phyloP scores from a whole-genome alignment of 2,329 filamentous ascomycete species.

The Cladosporium velox region DNA sequence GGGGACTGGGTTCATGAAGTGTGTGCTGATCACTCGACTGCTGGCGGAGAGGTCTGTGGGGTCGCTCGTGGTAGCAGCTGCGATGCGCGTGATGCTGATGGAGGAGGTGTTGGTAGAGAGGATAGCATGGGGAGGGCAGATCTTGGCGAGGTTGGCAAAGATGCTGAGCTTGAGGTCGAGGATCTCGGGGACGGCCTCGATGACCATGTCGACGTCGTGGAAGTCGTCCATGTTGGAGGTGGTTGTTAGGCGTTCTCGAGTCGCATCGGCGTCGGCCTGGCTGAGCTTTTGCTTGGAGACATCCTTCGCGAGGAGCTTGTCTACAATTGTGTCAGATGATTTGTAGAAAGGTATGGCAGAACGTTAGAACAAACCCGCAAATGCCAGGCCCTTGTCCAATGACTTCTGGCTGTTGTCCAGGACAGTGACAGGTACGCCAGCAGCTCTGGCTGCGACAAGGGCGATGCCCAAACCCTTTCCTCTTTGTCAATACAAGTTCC shows the following conservation, averaged over 20 bases:
- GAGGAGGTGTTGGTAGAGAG: conserved; percentile 98
- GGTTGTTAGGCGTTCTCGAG: conserved; percentile 67
- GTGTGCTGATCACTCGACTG: conserved; percentile 88
- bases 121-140: conserved; percentile 82
- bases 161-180: conserved; percentile 83
- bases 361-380: conserved; percentile 65
- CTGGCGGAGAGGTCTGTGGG: conserved; percentile 78
- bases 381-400: conserved; percentile 83
- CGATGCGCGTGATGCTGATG: conserved; percentile 95
- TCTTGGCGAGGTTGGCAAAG: conserved; percentile 77
- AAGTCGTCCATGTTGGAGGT: conserved; percentile 76
- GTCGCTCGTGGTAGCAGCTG: conserved; percentile 76
- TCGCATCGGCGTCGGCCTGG: conserved; percentile 74
- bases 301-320: conserved; percentile 92
- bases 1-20: conserved; percentile 99
- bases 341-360: neutral
- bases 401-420: conserved; percentile 83
- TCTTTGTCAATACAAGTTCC: neutral
- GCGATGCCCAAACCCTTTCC: conserved; percentile 88
- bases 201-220: conserved; percentile 87
- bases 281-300: conserved; percentile 84
- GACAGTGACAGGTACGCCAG: conserved; percentile 78
- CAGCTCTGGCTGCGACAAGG: conserved; percentile 84
- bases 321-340: conserved; percentile 45
- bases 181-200: conserved; percentile 88